Percentiles rank a stretch among this genome's conserved stretches.
phyloP scores from a whole-genome alignment of 208 protist species.

The Trypanosoma grayi region DNA sequence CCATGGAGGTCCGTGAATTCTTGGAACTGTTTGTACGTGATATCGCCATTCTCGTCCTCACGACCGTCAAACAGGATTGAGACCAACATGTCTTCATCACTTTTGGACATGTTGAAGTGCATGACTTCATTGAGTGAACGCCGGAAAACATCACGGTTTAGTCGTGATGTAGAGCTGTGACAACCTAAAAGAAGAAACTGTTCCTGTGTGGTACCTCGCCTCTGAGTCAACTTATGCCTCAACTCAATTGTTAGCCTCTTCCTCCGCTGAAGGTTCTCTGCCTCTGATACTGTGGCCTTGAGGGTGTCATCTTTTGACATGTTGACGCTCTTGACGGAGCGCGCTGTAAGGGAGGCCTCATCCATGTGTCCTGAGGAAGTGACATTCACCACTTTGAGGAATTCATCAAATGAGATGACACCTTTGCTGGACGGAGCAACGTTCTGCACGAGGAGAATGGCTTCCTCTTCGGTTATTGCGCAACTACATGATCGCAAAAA shows the following conservation, averaged over 20 bases:
- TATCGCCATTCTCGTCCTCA: slow-evolving; percentile 75
- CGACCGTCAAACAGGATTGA: slow-evolving; percentile 79
- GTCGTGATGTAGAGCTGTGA: slow-evolving; percentile 59
- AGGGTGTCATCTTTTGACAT: slow-evolving; percentile 52
- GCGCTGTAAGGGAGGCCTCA: slow-evolving; percentile 53
- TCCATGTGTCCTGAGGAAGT: slow-evolving; percentile 60
- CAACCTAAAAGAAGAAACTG: slow-evolving; percentile 76
- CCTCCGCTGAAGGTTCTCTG: slow-evolving; percentile 41
- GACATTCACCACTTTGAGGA: slow-evolving; percentile 65
- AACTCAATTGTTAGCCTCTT: slow-evolving; percentile 58
- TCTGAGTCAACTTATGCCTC: slow-evolving; percentile 80
- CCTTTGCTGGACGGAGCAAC: slow-evolving; percentile 60
- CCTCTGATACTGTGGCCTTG: slow-evolving; percentile 32
- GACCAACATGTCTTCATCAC: slow-evolving; percentile 78
- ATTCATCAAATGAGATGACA: slow-evolving; percentile 77
- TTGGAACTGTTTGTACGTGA: slow-evolving; percentile 87
- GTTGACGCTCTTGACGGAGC: slow-evolving; percentile 67
- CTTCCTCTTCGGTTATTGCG: slow-evolving; percentile 79
- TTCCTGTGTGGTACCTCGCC: slow-evolving; percentile 70
- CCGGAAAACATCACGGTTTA: slow-evolving; percentile 76
- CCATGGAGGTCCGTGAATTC: slow-evolving; percentile 64
- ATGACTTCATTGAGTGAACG: slow-evolving; percentile 72
- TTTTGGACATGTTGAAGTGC: slow-evolving; percentile 77
- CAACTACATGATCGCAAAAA: slow-evolving; percentile 84
- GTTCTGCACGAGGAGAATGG: slow-evolving; percentile 74